Evolutionary conservation across 1,284 basidiomycete genomes (phyloP).

Genomic region (Cryptococcus amylolentus): DNA sequence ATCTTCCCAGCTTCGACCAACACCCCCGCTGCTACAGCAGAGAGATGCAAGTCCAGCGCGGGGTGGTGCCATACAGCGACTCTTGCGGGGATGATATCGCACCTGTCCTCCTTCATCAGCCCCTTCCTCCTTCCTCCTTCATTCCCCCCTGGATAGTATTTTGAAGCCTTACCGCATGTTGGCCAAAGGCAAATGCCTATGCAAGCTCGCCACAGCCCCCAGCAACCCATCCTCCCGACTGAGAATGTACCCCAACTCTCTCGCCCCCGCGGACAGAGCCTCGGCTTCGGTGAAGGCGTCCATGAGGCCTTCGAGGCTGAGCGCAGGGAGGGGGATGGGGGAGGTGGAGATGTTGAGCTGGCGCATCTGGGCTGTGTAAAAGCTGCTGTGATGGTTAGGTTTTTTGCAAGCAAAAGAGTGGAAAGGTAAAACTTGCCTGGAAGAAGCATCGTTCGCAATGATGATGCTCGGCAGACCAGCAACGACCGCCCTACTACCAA

Average conservation of each 20-base stretch:
- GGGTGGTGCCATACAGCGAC: constrained; percentile 62
- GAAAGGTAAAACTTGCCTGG: no score
- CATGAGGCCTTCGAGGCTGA: constrained; percentile 55
- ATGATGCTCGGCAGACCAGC: no score
- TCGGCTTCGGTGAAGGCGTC: constrained; percentile 52
- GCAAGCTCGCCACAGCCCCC: constrained; percentile 58
- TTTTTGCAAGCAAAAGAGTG: no score
- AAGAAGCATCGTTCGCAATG: no score
- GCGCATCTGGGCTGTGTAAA: constrained; percentile 59
- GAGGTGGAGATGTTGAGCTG: constrained; percentile 62
- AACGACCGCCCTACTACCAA: no score
- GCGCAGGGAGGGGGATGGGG: constrained; percentile 49
- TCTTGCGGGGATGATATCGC: constrained; percentile 56
- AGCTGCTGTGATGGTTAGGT: constrained; percentile 30
- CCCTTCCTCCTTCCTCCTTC: no score
- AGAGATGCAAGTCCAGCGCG: constrained; percentile 56
- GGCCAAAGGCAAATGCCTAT: constrained; percentile 59
- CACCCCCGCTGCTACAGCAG: constrained; percentile 57
- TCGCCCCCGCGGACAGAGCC: constrained; percentile 51
- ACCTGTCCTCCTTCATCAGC: constrained; percentile 25
- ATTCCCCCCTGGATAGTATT: no score
- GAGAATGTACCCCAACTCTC: constrained; percentile 57
- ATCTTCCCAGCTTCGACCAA: constrained; percentile 55
- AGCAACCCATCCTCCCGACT: constrained; percentile 56
- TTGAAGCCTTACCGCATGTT: constrained; percentile 53